These are phyloP conservation scores for Aspergillus wentii DNA, from an alignment of 495 filamentous ascomycete species.

Conservation along the genomic window DNA sequence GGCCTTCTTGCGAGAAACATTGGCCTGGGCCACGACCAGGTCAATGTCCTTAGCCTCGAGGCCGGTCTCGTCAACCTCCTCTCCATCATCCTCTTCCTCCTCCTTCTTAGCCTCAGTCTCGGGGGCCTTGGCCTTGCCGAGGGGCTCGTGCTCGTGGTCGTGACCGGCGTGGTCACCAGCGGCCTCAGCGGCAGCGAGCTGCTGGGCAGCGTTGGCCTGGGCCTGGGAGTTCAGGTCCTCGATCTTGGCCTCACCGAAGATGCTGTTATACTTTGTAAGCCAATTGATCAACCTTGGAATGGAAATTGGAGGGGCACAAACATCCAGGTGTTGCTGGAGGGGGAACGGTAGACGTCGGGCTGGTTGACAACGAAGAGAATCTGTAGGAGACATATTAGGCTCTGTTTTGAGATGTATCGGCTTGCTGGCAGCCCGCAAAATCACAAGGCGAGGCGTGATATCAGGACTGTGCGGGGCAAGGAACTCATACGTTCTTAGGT, in stretches of 20 bases:
- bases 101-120: slow-evolving; percentile 76
- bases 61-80: slow-evolving; percentile 89
- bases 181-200: slow-evolving; percentile 74
- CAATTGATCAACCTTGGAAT: background rate
- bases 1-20: slow-evolving; percentile 93
- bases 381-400: slow-evolving; percentile 40
- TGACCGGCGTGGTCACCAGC: slow-evolving; percentile 77
- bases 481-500: slow-evolving; percentile 82
- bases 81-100: slow-evolving; percentile 87
- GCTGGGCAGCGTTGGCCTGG: slow-evolving; percentile 88
- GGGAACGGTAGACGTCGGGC: slow-evolving; percentile 98
- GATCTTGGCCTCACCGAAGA: slow-evolving; percentile 99
- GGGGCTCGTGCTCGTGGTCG: slow-evolving; percentile 68
- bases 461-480: no score
- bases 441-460: no score
- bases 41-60: slow-evolving; percentile 99
- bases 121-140: slow-evolving; percentile 75
- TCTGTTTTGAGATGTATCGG: background rate
- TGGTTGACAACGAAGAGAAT: slow-evolving; percentile 99
- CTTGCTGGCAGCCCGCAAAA: background rate
- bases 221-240: slow-evolving; percentile 98
- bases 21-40: slow-evolving; percentile 96
- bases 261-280: slow-evolving; percentile 54
- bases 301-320: slow-evolving; percentile 42
- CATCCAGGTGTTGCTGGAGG: slow-evolving; percentile 99